Percentiles rank a stretch among this genome's conserved stretches.
Evolutionary conservation across 2,329 filamentous ascomycete species (phyloP).

Genomic region (Diaporthe ilicicola): DNA sequence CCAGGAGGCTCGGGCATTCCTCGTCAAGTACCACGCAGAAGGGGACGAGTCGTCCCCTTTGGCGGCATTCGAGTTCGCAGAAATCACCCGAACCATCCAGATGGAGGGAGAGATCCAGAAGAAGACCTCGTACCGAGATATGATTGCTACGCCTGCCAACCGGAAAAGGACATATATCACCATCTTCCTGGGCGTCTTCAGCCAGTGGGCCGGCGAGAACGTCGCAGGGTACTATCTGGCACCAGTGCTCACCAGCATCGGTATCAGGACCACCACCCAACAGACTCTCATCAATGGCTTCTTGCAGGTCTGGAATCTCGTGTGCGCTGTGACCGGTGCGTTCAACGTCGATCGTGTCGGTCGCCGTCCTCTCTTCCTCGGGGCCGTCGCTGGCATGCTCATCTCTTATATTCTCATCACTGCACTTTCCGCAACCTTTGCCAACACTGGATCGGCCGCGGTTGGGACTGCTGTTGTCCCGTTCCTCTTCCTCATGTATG

Average conservation of each 20-base stretch:
- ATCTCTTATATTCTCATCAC: slow-evolving; percentile 29
- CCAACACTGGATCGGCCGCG: neutral
- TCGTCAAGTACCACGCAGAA: slow-evolving; percentile 33
- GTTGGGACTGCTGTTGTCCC: neutral
- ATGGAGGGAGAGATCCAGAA: slow-evolving; percentile 9
- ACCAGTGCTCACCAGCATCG: slow-evolving; percentile 43
- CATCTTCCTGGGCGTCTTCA: slow-evolving; percentile 31
- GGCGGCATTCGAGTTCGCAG: slow-evolving; percentile 28
- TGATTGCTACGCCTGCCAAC: slow-evolving; percentile 33
- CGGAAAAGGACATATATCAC: slow-evolving; percentile 34
- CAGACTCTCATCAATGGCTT: slow-evolving; percentile 45
- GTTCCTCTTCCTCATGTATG: slow-evolving; percentile 15
- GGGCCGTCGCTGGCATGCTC: slow-evolving; percentile 32
- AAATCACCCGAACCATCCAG: slow-evolving; percentile 1
- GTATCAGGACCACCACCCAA: slow-evolving; percentile 41
- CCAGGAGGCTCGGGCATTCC: slow-evolving; percentile 29
- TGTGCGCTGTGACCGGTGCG: slow-evolving; percentile 19
- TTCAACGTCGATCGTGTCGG: slow-evolving; percentile 32
- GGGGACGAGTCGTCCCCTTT: slow-evolving; percentile 28
- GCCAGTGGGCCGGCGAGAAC: slow-evolving; percentile 37
- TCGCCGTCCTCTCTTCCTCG: slow-evolving; percentile 39
- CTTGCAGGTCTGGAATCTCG: slow-evolving; percentile 30
- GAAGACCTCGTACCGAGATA: slow-evolving; percentile 27
- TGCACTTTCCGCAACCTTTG: slow-evolving; percentile 28
- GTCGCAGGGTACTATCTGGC: slow-evolving; percentile 47